Percentiles rank a stretch among this genome's conserved stretches.
These are phyloP conservation scores for Vitis amurensis DNA, from an alignment of 164 flowering plant genomes.

Conservation along the genomic window DNA sequence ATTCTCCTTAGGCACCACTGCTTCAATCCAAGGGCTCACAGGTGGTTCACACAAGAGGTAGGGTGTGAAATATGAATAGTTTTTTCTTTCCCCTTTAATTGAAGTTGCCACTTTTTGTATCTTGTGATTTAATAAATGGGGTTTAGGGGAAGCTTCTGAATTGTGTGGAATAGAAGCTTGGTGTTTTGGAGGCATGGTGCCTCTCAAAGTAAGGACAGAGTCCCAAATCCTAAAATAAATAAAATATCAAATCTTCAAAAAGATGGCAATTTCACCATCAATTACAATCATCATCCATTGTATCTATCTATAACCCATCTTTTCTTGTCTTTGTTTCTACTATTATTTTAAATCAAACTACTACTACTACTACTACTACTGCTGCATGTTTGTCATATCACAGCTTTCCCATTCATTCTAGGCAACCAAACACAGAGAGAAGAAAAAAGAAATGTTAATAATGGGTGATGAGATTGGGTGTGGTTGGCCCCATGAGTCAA, in stretches of 20 bases:
- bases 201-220: constrained; percentile 39
- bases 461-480: not conserved
- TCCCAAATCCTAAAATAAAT: constrained; percentile 8
- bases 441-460: not conserved
- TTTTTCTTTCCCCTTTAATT: too few species aligned
- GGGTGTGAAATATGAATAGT: too few species aligned
- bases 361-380: too few species aligned
- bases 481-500: constrained; percentile 6
- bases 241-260: constrained; percentile 1
- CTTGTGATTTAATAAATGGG: too few species aligned
- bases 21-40: too few species aligned
- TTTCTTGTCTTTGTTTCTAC: constrained; percentile 6
- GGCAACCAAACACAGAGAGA: not conserved
- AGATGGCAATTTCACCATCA: constrained; percentile 12
- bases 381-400: constrained; percentile 4
- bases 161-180: constrained; percentile 10
- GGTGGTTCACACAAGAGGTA: too few species aligned
- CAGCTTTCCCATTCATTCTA: not conserved
- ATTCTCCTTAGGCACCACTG: too few species aligned
- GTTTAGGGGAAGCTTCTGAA: not conserved
- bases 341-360: constrained; percentile 4
- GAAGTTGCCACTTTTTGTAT: too few species aligned
- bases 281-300: constrained; percentile 12
- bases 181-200: constrained; percentile 21
- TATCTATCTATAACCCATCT: constrained; percentile 20